phyloP scores from a whole-genome alignment of 139 green algal species.

The Medakamo hakoo region DNA sequence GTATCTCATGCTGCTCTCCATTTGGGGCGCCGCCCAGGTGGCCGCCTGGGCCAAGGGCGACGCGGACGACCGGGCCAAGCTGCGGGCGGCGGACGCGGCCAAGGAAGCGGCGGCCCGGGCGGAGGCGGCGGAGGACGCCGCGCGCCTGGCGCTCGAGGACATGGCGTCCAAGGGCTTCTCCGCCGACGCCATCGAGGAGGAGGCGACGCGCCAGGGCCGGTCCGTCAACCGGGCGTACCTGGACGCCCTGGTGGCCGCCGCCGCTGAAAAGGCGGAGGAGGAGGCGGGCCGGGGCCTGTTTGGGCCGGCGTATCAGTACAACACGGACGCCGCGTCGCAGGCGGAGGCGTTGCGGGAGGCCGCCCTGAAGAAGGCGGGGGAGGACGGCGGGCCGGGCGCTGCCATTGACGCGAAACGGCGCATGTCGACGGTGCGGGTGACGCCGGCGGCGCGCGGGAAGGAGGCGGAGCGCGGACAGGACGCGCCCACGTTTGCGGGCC shows the following conservation, averaged over 20 bases:
- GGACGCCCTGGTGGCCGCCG: conserved; percentile 3
- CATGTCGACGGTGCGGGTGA: conserved; percentile 11
- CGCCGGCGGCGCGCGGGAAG: conserved; percentile 15
- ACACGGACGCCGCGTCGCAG: conserved; percentile 20
- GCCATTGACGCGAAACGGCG: not conserved
- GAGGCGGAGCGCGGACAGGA: not conserved
- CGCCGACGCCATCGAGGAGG: conserved; percentile 4
- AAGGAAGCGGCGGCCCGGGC: conserved; percentile 9
- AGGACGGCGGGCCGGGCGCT: conserved; percentile 2
- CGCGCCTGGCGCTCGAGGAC: conserved; percentile 6
- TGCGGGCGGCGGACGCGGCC: conserved; percentile 20
- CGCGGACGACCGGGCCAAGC: conserved; percentile 32
- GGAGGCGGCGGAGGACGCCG: conserved; percentile 9
- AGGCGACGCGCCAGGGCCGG: not conserved
- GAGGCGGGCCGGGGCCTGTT: conserved; percentile 8
- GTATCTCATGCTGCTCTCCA: not conserved
- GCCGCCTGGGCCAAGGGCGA: conserved; percentile 26
- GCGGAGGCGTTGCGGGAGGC: conserved; percentile 23
- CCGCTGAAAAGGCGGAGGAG: conserved; percentile 9
- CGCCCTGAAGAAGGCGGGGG: not conserved
- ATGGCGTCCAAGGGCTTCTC: conserved; percentile 5
- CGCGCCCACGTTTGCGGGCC: not conserved
- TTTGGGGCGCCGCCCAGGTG: conserved; percentile 4
- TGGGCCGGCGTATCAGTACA: conserved; percentile 10
- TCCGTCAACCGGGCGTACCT: not conserved